Percentiles rank a stretch among this genome's conserved stretches.
phyloP scores from a whole-genome alignment of 129 eudicot genomes.

The Scalesia atractyloides region DNA sequence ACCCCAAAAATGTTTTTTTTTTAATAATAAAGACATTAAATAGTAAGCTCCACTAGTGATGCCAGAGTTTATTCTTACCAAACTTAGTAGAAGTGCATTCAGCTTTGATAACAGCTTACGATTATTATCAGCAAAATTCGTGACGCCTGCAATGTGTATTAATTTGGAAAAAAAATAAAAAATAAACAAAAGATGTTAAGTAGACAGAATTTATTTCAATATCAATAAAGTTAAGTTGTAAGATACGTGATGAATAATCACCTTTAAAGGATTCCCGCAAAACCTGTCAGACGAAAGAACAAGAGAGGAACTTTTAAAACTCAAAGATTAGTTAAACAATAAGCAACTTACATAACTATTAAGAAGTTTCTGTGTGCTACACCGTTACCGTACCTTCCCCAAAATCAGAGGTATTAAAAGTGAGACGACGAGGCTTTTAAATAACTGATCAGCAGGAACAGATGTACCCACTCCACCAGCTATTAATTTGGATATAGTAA shows the following conservation, averaged over 20 bases:
- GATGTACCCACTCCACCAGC: constrained; percentile 86
- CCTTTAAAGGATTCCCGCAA: constrained; percentile 74
- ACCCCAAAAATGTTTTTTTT: background rate
- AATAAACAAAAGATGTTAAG: background rate
- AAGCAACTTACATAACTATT: constrained; percentile 11
- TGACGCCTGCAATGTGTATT: constrained; percentile 53
- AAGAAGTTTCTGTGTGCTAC: constrained; percentile 19
- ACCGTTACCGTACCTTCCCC: constrained; percentile 54
- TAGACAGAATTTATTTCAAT: background rate
- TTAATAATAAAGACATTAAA: background rate
- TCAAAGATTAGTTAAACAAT: background rate
- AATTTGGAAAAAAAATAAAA: background rate
- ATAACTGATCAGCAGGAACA: constrained; percentile 67
- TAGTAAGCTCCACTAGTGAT: constrained; percentile 10
- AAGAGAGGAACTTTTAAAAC: constrained; percentile 5
- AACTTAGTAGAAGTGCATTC: constrained; percentile 68
- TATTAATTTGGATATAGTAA: constrained; percentile 66
- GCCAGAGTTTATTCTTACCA: constrained; percentile 50
- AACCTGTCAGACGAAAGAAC: constrained; percentile 47
- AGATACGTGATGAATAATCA: constrained; percentile 31
- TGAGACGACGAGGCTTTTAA: constrained; percentile 71
- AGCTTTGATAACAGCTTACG: constrained; percentile 73
- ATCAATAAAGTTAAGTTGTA: constrained; percentile 15
- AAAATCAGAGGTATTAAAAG: constrained; percentile 74
- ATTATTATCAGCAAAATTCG: constrained; percentile 68